A percentile compares a stretch with the other conserved stretches of the same genome.
phyloP scores from a whole-genome alignment of 108 stramenopile species.

The Aurantiochytrium sp. region DNA sequence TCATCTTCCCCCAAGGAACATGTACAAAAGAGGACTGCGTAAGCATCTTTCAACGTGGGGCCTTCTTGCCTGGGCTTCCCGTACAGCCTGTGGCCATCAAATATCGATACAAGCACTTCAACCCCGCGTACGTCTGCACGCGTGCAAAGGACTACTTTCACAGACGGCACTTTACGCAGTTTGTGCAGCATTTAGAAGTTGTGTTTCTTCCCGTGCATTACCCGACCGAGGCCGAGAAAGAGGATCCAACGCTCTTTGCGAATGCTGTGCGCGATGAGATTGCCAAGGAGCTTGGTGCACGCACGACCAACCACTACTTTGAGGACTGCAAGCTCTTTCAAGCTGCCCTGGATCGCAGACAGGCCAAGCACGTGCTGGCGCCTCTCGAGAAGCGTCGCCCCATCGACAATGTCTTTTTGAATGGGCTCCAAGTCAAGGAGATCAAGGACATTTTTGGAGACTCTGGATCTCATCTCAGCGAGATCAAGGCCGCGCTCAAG shows the following conservation, averaged over 20 bases:
- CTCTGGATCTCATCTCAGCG: constrained; percentile 20
- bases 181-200: constrained; percentile 27
- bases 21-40: constrained; percentile 32
- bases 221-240: constrained; percentile 27
- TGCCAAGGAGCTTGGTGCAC: constrained; percentile 34
- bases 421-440: neutral
- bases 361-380: constrained; percentile 29
- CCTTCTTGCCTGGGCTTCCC: constrained; percentile 31
- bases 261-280: constrained; percentile 26
- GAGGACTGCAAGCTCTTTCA: constrained; percentile 40
- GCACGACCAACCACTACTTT: constrained; percentile 38
- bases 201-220: constrained; percentile 34
- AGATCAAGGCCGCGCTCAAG: constrained; percentile 31
- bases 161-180: constrained; percentile 2
- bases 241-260: constrained; percentile 24
- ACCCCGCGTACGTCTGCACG: neutral
- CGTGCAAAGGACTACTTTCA: neutral
- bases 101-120: constrained; percentile 13
- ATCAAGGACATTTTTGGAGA: constrained; percentile 34
- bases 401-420: neutral
- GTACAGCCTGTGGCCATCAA: constrained; percentile 34
- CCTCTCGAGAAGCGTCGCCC: neutral
- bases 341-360: constrained; percentile 30
- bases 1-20: constrained; percentile 40
- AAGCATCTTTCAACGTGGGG: constrained; percentile 39